phyloP scores from a whole-genome alignment of 2,329 filamentous ascomycete species.

The Colletotrichum ledebouriae region DNA sequence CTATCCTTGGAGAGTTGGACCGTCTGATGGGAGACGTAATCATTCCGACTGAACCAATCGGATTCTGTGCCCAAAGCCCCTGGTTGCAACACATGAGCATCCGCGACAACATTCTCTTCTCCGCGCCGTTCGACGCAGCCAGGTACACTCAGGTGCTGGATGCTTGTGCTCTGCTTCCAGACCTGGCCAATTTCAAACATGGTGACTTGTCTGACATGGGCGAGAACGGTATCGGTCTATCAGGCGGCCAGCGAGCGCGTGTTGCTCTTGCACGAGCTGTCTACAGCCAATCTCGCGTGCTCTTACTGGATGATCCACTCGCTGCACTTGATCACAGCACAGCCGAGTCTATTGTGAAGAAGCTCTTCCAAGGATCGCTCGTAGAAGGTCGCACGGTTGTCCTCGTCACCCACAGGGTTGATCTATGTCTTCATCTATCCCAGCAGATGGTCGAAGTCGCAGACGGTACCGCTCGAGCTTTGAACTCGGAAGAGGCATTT shows the following conservation, averaged over 20 bases:
- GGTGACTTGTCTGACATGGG: conserved; percentile 72
- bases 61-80: conserved; percentile 71
- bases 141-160: conserved; percentile 72
- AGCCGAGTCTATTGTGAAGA: conserved; percentile 72
- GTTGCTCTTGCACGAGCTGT: conserved; percentile 74
- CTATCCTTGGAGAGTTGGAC: conserved; percentile 75
- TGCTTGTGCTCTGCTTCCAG: conserved; percentile 69
- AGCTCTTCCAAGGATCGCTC: conserved; percentile 70
- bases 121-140: conserved; percentile 64
- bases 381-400: conserved; percentile 76
- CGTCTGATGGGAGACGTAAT: conserved; percentile 66
- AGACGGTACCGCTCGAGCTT: conserved; percentile 68
- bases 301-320: conserved; percentile 74
- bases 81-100: conserved; percentile 77
- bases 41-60: conserved; percentile 64
- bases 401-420: conserved; percentile 85
- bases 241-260: conserved; percentile 73
- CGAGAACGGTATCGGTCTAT: conserved; percentile 73
- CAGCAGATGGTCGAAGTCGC: conserved; percentile 79
- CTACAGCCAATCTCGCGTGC: conserved; percentile 68
- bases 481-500: conserved; percentile 58
- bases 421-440: conserved; percentile 80
- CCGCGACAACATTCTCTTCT: conserved; percentile 74
- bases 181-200: conserved; percentile 67
- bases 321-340: conserved; percentile 74